A percentile compares a stretch with the other conserved stretches of the same genome.
Evolutionary conservation across 2,329 filamentous ascomycete species (phyloP).

Genomic region (Cryphonectria nitschkei): DNA sequence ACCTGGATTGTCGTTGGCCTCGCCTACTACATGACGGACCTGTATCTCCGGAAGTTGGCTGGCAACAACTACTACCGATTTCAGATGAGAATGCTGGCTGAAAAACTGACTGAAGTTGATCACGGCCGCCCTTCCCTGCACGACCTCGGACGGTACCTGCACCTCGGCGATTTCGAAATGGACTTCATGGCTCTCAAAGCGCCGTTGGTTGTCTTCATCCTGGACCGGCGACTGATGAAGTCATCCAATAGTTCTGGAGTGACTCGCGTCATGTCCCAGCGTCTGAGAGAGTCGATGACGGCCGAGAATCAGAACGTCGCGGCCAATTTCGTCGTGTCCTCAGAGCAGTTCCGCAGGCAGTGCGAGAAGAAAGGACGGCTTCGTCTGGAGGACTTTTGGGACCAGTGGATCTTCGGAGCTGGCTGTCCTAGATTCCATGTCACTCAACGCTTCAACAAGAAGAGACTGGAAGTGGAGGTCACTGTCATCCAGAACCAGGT

Average conservation of each 20-base stretch:
- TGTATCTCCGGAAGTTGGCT: constrained; percentile 87
- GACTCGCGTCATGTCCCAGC: constrained; percentile 80
- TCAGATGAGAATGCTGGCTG: constrained; percentile 82
- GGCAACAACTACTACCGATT: constrained; percentile 96
- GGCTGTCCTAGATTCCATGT: constrained; percentile 89
- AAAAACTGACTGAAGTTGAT: constrained; percentile 81
- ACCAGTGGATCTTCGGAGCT: constrained; percentile 86
- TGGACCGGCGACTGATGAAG: constrained; percentile 90
- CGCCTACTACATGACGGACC: constrained; percentile 92
- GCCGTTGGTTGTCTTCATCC: constrained; percentile 86
- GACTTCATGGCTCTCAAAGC: constrained; percentile 93
- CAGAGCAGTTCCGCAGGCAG: constrained; percentile 75
- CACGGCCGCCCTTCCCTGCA: constrained; percentile 80
- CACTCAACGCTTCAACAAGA: constrained; percentile 94
- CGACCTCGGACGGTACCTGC: constrained; percentile 75
- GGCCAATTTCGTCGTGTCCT: constrained; percentile 59
- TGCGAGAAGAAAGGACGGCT: constrained; percentile 90
- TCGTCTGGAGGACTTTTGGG: constrained; percentile 87
- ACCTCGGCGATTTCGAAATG: constrained; percentile 81
- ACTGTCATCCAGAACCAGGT: constrained; percentile 77
- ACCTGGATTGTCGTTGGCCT: constrained; percentile 89
- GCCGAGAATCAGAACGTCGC: constrained; percentile 38
- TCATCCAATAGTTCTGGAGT: constrained; percentile 83
- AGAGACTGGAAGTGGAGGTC: constrained; percentile 92
- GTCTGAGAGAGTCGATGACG: constrained; percentile 83